Percentiles rank a stretch among this genome's conserved stretches.
These are phyloP conservation scores for Solanum dulcamara DNA, from an alignment of 257 asterid genomes.

Conservation along the genomic window DNA sequence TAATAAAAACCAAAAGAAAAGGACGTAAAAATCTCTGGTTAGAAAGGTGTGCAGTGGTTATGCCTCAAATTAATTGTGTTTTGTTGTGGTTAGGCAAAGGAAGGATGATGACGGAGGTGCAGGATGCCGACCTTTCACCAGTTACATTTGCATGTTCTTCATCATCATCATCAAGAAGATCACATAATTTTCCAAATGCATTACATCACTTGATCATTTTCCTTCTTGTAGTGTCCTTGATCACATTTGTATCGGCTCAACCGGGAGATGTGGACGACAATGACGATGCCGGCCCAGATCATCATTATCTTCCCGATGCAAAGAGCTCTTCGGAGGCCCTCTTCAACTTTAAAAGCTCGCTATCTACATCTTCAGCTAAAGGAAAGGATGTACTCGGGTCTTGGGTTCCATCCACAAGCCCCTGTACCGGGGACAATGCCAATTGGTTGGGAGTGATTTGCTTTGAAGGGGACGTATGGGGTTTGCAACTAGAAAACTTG, in stretches of 20 bases:
- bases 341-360: background rate
- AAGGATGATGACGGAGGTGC: constrained; percentile 4
- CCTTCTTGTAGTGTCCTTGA: background rate
- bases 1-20: background rate
- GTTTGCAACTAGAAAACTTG: constrained; percentile 69
- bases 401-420: constrained; percentile 43
- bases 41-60: background rate
- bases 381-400: constrained; percentile 28
- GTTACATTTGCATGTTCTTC: background rate
- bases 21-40: background rate
- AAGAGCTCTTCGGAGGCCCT: constrained; percentile 10
- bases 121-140: background rate
- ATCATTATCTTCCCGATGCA: background rate
- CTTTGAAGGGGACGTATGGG: constrained; percentile 57
- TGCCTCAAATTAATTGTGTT: background rate
- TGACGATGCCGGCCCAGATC: background rate
- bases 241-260: background rate
- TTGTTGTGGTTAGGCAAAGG: background rate
- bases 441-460: constrained; percentile 78
- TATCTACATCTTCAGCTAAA: background rate
- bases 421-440: constrained; percentile 38
- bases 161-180: background rate
- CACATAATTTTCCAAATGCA: background rate
- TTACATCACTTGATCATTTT: background rate
- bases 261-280: background rate